These are phyloP conservation scores for Nannizzia gypsea DNA, from an alignment of 2,329 filamentous ascomycete genomes.

Conservation along the genomic window DNA sequence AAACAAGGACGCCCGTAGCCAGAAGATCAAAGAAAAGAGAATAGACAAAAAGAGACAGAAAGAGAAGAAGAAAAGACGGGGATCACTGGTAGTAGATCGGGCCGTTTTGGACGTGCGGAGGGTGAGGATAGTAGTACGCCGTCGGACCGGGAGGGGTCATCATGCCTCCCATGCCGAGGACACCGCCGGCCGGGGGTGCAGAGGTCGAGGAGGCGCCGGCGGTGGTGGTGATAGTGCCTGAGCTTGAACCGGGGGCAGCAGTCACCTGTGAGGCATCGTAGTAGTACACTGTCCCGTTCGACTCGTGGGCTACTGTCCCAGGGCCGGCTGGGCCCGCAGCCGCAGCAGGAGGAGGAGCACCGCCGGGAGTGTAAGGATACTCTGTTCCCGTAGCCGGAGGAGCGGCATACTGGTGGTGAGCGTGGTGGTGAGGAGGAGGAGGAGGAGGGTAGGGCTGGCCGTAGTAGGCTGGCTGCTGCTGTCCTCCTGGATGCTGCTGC, in stretches of 20 bases:
- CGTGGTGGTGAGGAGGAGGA: too few relatives aligned
- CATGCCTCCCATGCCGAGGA: slow-evolving; percentile 66
- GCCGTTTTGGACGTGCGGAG: slow-evolving; percentile 28
- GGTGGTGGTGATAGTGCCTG: not conserved
- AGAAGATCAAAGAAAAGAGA: slow-evolving; percentile 8
- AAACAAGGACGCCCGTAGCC: slow-evolving; percentile 7
- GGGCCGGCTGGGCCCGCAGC: slow-evolving; percentile 40
- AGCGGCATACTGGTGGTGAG: slow-evolving; percentile 54
- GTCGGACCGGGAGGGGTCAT: slow-evolving; percentile 50
- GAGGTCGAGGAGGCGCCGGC: not conserved
- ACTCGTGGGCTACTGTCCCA: slow-evolving; percentile 63
- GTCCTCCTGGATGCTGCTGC: slow-evolving; percentile 31
- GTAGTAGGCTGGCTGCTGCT: slow-evolving; percentile 40
- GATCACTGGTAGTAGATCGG: slow-evolving; percentile 38
- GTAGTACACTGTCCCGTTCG: slow-evolving; percentile 94
- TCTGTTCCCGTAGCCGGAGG: slow-evolving; percentile 28
- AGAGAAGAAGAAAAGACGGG: slow-evolving; percentile 5
- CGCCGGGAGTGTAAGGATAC: slow-evolving; percentile 20
- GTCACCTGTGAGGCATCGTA: slow-evolving; percentile 64
- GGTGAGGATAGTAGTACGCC: slow-evolving; percentile 47
- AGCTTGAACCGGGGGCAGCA: not conserved
- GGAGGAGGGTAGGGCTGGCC: slow-evolving; percentile 43
- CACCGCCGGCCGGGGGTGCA: slow-evolving; percentile 33
- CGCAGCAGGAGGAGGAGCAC: not conserved
- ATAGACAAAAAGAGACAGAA: not conserved